phyloP scores from a whole-genome alignment of 2,329 filamentous ascomycete species.

The Neoascochyta sp. region DNA sequence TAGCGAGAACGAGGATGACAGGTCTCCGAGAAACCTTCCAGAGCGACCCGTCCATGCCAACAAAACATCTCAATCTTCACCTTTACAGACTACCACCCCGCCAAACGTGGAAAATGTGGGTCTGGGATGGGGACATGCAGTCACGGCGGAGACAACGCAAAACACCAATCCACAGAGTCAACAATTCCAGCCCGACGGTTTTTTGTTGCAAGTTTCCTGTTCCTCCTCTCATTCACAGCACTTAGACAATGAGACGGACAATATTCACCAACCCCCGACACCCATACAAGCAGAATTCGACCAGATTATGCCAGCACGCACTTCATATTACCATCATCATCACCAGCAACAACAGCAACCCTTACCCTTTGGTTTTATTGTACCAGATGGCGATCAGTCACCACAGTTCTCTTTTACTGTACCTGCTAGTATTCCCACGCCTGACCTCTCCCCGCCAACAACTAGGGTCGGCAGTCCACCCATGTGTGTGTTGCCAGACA shows the following conservation, averaged over 20 bases:
- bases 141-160: constrained; percentile 2
- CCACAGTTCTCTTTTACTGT: too few relatives aligned
- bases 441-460: too few relatives aligned
- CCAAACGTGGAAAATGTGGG: constrained; percentile 11
- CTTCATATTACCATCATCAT: constrained; percentile 4
- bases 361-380: constrained; percentile 32
- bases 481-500: constrained; percentile 2
- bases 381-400: constrained; percentile 17
- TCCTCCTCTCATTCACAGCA: constrained; percentile 4
- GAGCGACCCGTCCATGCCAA: too few relatives aligned
- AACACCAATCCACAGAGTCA: constrained; percentile 2
- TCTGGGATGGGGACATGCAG: constrained; percentile 28
- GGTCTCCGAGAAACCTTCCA: too few relatives aligned
- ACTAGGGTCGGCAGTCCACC: too few relatives aligned
- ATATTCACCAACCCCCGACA: constrained; percentile 14
- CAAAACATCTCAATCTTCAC: too few relatives aligned
- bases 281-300: constrained; percentile 18
- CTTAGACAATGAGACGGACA: constrained; percentile 3
- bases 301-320: constrained; percentile 14
- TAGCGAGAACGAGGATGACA: too few relatives aligned
- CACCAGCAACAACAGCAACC: constrained; percentile 4
- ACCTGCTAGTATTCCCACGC: too few relatives aligned
- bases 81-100: too few relatives aligned
- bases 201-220: constrained; percentile 11
- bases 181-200: constrained; percentile 9